Evolutionary conservation across 2,329 filamentous ascomycete species (phyloP).

Genomic region (Trichoderma sp.): DNA sequence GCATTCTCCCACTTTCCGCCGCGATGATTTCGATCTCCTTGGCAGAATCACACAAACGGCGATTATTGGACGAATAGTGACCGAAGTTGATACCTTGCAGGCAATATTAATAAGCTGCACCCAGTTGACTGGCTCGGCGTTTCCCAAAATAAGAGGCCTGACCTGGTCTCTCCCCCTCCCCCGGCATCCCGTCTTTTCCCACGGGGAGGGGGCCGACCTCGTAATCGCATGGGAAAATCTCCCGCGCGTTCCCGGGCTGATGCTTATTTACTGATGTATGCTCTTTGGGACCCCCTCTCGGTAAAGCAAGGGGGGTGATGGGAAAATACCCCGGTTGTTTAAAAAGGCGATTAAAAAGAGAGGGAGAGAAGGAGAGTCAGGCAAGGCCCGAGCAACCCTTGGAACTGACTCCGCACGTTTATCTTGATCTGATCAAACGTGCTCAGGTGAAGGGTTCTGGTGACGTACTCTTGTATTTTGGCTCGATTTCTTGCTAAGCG

Average conservation of each 20-base stretch:
- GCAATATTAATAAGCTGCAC: background rate
- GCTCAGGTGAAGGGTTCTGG: background rate
- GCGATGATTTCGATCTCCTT: background rate
- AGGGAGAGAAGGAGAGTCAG: background rate
- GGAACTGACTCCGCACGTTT: background rate
- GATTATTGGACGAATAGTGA: background rate
- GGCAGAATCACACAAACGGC: background rate
- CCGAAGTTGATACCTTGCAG: background rate
- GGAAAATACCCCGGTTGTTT: background rate
- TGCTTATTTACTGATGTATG: slow-evolving; percentile 7
- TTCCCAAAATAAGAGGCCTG: background rate
- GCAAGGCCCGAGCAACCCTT: background rate
- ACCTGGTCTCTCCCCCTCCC: background rate
- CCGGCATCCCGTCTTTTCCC: background rate
- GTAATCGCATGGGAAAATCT: background rate
- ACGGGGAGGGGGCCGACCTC: background rate
- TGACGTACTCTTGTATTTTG: background rate
- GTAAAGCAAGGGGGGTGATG: background rate
- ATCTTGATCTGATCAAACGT: background rate
- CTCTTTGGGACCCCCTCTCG: background rate
- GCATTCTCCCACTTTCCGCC: background rate
- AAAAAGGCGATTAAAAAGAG: background rate
- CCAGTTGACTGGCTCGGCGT: background rate
- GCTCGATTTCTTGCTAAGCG: background rate
- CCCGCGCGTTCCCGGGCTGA: background rate